Percentiles rank a stretch among this genome's conserved stretches.
phyloP scores from a whole-genome alignment of 371 early-diverging fungal genomes.

The Rhizomucor miehei region DNA sequence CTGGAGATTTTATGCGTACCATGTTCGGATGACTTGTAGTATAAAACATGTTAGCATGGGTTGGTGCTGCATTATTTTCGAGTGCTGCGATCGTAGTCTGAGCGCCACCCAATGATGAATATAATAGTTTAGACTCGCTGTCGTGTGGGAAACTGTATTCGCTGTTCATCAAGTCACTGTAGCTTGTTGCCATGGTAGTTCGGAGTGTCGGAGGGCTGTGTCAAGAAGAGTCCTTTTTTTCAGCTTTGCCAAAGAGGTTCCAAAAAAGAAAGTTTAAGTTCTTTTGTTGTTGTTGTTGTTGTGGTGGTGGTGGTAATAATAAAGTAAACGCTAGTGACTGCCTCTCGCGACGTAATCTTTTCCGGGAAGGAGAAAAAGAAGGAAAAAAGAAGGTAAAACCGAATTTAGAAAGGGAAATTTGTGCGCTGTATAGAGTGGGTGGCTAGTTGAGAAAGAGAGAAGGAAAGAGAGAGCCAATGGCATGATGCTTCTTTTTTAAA shows the following conservation, averaged over 20 bases:
- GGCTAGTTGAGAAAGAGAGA: too few species aligned
- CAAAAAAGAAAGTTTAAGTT: neutral
- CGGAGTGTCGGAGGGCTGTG: slow-evolving; percentile 11
- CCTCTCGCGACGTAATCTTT: neutral
- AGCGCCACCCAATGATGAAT: neutral
- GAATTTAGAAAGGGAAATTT: too few species aligned
- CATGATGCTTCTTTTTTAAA: too few species aligned
- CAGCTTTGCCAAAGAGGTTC: neutral
- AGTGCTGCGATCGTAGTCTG: slow-evolving; percentile 1
- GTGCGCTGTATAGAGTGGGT: too few species aligned
- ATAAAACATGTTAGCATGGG: neutral
- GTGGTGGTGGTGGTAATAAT: neutral
- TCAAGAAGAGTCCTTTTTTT: neutral
- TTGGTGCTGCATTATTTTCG: neutral
- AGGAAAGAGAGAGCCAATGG: too few species aligned
- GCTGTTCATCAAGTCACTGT: slow-evolving; percentile 18
- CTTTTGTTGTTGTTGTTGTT: too few species aligned
- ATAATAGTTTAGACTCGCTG: neutral
- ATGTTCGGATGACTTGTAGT: neutral
- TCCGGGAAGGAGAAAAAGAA: neutral
- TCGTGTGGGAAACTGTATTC: neutral
- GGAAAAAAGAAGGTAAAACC: neutral
- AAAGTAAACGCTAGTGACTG: neutral
- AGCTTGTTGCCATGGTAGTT: slow-evolving; percentile 10
- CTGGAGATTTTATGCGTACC: too few species aligned